Evolutionary conservation across 805 yeast genomes (phyloP).

Genomic region (Saccharomycopsis fibuligera): DNA sequence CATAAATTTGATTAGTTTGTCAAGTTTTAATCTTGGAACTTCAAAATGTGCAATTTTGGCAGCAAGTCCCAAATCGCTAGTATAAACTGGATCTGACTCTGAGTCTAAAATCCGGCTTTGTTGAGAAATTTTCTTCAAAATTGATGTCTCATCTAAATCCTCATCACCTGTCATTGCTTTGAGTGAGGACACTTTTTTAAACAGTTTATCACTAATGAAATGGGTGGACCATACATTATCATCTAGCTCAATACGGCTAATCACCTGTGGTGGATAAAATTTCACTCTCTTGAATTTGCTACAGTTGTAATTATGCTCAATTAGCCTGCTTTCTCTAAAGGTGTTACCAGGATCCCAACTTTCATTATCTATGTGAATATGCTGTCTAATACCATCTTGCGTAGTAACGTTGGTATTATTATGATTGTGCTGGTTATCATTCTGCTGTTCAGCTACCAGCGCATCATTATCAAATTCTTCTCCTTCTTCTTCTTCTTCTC

Average conservation of each 20-base stretch:
- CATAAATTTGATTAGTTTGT: background rate
- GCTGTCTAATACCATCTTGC: too few relatives aligned
- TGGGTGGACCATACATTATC: conserved; percentile 53
- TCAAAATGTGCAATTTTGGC: conserved; percentile 28
- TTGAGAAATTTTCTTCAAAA: conserved; percentile 2
- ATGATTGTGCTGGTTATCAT: too few relatives aligned
- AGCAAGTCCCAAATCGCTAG: conserved; percentile 37
- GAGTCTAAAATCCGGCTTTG: conserved; percentile 36
- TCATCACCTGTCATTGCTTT: conserved; percentile 44
- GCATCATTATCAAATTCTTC: conserved; percentile 16
- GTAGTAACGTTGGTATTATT: too few relatives aligned
- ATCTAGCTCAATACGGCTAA: conserved; percentile 31
- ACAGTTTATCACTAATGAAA: conserved; percentile 34
- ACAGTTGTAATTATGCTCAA: background rate
- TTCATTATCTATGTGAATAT: too few relatives aligned
- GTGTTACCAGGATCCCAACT: too few relatives aligned
- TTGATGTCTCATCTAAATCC: conserved; percentile 29
- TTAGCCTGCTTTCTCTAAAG: conserved; percentile 8
- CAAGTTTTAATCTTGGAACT: conserved; percentile 24
- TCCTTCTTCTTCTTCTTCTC: conserved; percentile 18
- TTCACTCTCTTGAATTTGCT: conserved; percentile 19
- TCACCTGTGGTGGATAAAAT: conserved; percentile 28
- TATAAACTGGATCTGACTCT: conserved; percentile 33
- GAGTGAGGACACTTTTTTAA: conserved; percentile 44
- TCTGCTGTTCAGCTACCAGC: too few relatives aligned